Percentiles rank a stretch among this genome's conserved stretches.
Conservation (phyloP, 139 green algal species). For the Tetradesmus lagerheimii region DNA sequence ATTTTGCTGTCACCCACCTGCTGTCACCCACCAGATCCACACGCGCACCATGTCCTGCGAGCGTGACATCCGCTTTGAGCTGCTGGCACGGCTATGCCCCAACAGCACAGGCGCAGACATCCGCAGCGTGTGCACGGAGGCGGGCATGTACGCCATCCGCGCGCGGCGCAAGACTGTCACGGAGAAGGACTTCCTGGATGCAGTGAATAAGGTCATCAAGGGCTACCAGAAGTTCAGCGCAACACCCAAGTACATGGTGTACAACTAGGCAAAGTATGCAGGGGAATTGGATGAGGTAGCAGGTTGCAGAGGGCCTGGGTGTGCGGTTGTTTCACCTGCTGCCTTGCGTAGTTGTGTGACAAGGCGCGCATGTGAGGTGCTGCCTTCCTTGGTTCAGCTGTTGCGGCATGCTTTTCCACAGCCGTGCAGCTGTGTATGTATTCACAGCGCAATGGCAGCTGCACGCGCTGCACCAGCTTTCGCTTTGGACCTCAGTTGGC, state of each 20-base stretch:
- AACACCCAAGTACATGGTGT: constrained; percentile 98
- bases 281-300: not conserved
- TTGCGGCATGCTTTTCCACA: too few relatives aligned
- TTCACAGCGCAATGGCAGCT: too few relatives aligned
- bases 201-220: constrained; percentile 98
- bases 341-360: too few relatives aligned
- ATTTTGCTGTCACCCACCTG: not conserved
- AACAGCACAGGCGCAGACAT: constrained; percentile 98
- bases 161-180: constrained; percentile 97
- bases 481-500: too few relatives aligned
- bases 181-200: constrained; percentile 99
- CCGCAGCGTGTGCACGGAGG: constrained; percentile 95
- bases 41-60: constrained; percentile 97
- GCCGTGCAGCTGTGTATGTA: too few relatives aligned
- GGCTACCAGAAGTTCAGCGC: constrained; percentile 99
- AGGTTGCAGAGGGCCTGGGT: not conserved
- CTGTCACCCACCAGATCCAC: constrained; percentile 84
- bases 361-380: too few relatives aligned
- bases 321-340: not conserved
- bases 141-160: constrained; percentile 90
- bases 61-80: constrained; percentile 97
- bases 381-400: too few relatives aligned
- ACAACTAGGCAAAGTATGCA: constrained; percentile 75
- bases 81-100: constrained; percentile 95
- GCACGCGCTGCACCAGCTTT: too few relatives aligned